phyloP scores from a whole-genome alignment of 1,284 basidiomycete species.

The Trichosporon sp. region DNA sequence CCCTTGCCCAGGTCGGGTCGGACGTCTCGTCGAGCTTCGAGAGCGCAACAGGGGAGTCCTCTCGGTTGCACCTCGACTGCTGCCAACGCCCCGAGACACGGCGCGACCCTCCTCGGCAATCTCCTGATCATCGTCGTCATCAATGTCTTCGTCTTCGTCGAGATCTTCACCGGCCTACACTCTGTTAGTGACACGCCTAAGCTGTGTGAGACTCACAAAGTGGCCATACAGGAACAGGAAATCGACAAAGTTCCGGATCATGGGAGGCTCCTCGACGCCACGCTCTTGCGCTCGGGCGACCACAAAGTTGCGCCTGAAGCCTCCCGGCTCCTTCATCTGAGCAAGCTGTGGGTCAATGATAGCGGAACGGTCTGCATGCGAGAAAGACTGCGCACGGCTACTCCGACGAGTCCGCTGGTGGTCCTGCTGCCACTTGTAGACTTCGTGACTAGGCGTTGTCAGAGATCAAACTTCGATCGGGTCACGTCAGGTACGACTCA shows the following conservation, averaged over 20 bases:
- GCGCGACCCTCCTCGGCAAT: conserved; percentile 10
- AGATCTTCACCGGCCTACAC: conserved; percentile 87
- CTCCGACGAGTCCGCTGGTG: conserved; percentile 55
- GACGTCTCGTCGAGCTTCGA: conserved; percentile 52
- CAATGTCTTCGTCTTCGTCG: conserved; percentile 70
- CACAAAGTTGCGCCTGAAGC: conserved; percentile 83
- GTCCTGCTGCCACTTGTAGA: conserved; percentile 88
- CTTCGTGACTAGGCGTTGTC: conserved; percentile 61
- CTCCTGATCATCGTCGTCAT: conserved; percentile 50
- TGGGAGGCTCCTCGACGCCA: conserved; percentile 58
- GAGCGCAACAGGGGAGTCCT: conserved; percentile 14
- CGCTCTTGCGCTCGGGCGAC: conserved; percentile 63
- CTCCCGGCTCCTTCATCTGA: conserved; percentile 88
- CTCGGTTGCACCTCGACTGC: conserved; percentile 9
- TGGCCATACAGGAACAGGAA: conserved; percentile 89
- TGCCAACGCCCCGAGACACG: neutral
- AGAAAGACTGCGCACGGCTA: conserved; percentile 61
- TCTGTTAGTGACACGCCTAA: neutral
- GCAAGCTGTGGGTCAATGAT: conserved; percentile 64
- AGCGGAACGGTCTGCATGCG: conserved; percentile 55
- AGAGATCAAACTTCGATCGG: neutral
- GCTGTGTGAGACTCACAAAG: conserved; percentile 60
- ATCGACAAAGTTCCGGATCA: conserved; percentile 82
- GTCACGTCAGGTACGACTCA: conserved; percentile 51
- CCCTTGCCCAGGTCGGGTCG: conserved; percentile 55